Conservation (phyloP, 495 filamentous ascomycete genomes). For the Penicillium cinerascens region DNA sequence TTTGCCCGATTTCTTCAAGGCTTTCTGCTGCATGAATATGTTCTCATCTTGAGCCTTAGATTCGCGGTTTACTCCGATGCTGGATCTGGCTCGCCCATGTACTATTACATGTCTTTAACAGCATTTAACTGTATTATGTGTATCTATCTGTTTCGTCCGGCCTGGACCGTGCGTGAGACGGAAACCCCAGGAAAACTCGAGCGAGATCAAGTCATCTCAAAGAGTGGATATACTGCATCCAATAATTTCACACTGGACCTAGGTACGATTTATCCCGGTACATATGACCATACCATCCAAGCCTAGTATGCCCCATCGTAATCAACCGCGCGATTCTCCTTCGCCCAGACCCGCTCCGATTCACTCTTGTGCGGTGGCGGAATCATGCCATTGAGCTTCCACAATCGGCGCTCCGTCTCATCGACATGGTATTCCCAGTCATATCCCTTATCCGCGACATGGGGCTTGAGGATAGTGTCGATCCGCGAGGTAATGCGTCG, state of each 20-base stretch:
- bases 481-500: constrained; percentile 5
- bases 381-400: constrained; percentile 29
- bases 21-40: not conserved
- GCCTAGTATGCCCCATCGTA: constrained; percentile 34
- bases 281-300: not conserved
- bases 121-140: constrained; percentile 3
- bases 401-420: constrained; percentile 23
- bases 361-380: constrained; percentile 20
- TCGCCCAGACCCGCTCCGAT: constrained; percentile 20
- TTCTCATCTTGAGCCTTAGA: not conserved
- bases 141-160: not conserved
- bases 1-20: not conserved
- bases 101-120: constrained; percentile 8
- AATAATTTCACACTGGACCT: no score
- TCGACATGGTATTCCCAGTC: constrained; percentile 28
- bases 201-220: not conserved
- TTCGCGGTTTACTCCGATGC: not conserved
- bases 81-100: constrained; percentile 1
- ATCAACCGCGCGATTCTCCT: constrained; percentile 13
- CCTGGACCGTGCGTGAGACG: no score
- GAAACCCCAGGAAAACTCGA: no score
- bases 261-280: not conserved
- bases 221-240: no score
- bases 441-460: constrained; percentile 21
- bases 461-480: constrained; percentile 18